Evolutionary conservation across 2,329 filamentous ascomycete genomes (phyloP).

Genomic region (Rachicladosporium sp.): DNA sequence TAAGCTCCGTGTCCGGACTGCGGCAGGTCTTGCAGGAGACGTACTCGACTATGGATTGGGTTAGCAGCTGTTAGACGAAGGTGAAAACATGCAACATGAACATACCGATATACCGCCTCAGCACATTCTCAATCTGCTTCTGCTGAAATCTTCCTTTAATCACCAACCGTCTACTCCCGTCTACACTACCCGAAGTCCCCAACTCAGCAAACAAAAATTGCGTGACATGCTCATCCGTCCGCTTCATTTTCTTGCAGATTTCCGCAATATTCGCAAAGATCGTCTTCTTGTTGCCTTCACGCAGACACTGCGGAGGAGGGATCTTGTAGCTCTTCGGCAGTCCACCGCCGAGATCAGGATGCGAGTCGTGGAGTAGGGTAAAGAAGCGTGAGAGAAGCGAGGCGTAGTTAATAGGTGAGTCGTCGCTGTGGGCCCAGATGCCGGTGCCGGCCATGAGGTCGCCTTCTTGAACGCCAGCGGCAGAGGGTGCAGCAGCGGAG

Average conservation of each 20-base stretch:
- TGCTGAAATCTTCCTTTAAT: slow-evolving; percentile 99
- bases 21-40: slow-evolving; percentile 98
- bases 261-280: slow-evolving; percentile 99
- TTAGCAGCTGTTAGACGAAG: slow-evolving; percentile 11
- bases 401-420: slow-evolving; percentile 67
- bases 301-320: slow-evolving; percentile 91
- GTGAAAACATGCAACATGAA: slow-evolving; percentile 12
- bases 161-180: slow-evolving; percentile 81
- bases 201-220: slow-evolving; percentile 95
- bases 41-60: slow-evolving; percentile 58
- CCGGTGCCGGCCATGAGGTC: slow-evolving; percentile 81
- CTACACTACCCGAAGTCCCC: slow-evolving; percentile 91
- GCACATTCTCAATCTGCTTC: slow-evolving; percentile 96
- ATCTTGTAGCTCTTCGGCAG: slow-evolving; percentile 97
- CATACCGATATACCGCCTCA: slow-evolving; percentile 87
- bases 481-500: slow-evolving; percentile 37
- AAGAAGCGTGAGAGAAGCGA: slow-evolving; percentile 87
- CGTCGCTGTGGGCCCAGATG: slow-evolving; percentile 76
- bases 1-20: slow-evolving; percentile 86
- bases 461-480: slow-evolving; percentile 43
- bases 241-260: slow-evolving; percentile 99
- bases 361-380: slow-evolving; percentile 83
- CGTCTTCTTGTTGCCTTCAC: slow-evolving; percentile 99
- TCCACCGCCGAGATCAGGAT: slow-evolving; percentile 72
- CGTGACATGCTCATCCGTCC: slow-evolving; percentile 83